Base-by-base conservation (phyloP, 2,329 filamentous ascomycete species). In the Neoascochyta sp. region DNA sequence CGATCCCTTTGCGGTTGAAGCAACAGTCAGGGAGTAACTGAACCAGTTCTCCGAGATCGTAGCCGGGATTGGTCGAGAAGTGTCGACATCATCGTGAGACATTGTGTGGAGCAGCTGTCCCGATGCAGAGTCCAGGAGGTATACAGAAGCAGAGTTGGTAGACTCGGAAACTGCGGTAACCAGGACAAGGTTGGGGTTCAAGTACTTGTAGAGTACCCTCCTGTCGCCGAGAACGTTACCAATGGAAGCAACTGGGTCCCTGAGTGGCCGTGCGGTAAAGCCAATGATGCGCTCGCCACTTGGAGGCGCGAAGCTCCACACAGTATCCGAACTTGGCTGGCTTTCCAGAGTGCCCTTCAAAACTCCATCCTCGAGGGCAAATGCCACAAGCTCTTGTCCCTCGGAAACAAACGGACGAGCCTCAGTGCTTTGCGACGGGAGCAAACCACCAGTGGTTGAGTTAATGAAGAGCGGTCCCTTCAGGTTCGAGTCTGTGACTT, bases 11-110 rank as follows among this genome's bases (percentile, higher is more conserved):
- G 71, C 64, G 3, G 66, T 52, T 14, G 72, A 67, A 39, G 80
- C 75, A 6, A 64, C 50, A 1, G 73, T 68, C 62, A 89, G 85
- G 6, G 86, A 83, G 68, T 94, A 96, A 5, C 81, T 75, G 54
- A 93, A 89, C 88, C 90, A 96, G 65, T 98, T 96, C 69, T 98
- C 92, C 0, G 88, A 84, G 29, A 95, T 72, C 15, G 80, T 76
- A 22, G 88, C 87, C 13, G 83, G 72, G 38, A 95, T 83, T 0
- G 81, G 75, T 55, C 88, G 82, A 26, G 66, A 70, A 1, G 76
- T 71, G 54, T 96, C 89, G 18, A 95, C 80, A 4, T 82, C 83
- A 5, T 74, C 64, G 55, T 95, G 81, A 0, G 71, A 76, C 24
- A 78, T 74, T 1, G 85, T 79, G 43, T 86, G 73, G 3, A 98